Evolutionary conservation across 805 yeast genomes (phyloP), one percentile per base, ranked within the genome.

Genomic region (Candida awuae): DNA sequence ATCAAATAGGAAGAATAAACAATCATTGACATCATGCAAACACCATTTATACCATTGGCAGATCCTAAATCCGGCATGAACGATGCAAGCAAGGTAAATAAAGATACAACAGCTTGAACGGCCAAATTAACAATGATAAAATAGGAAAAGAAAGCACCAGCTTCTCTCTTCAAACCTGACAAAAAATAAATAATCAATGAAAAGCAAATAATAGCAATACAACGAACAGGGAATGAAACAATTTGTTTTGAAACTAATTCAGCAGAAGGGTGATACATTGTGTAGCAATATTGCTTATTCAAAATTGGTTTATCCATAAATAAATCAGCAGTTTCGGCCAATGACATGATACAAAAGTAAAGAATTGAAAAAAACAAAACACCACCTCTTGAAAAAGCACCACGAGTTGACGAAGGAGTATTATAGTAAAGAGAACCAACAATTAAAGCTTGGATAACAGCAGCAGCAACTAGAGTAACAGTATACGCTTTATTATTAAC

Each of bases 1-100:
- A 78, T 70, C 62, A 76, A 68, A 56, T 65, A 76, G 20, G 84
- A 82, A 17, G 84, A 69, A 57, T 78, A 80, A 43, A 77, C 61
- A 27, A 71, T 63, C 46, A 73, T 53, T 6, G 67, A 61, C 49
- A 79, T 59, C 54, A 78, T 58, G 25, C 68, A 45, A 19, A 77
- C 46, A 59, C 84, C 81, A 6, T 79, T 73, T 19, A 78, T 52
- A 21, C 80, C 68, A 62, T 74, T 76, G 1, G 85, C 85, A 32
- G 68, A 65, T 17, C 74, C 62, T 28, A 74, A 55, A 10, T 69
- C 61, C 25, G 71, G 67, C 29, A 72, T 58, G 19, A 68, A 38
- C 1, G 80, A 62, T 21, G 82, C 75, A 35, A 76, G 54, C 48
- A 71, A 56, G 19, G 71, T 65, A 62, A 80, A 80, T 35, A 77